Evolutionary conservation across 257 asterid genomes (phyloP).

Genomic region (Solanum chilense): DNA sequence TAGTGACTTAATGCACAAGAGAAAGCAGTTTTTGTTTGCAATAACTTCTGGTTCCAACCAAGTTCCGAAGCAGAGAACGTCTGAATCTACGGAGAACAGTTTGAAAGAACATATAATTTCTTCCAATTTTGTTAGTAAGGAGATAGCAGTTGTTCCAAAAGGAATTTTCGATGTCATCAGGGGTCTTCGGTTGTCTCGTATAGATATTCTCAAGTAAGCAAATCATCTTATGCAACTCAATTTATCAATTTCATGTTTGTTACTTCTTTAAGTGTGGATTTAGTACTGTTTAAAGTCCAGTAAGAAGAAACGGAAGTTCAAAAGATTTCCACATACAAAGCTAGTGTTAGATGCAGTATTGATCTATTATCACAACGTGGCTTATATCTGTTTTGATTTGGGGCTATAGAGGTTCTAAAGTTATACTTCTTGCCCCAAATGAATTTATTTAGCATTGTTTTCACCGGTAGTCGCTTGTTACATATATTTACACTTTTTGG

Average conservation of each 20-base stretch:
- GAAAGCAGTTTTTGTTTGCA: conserved; percentile 8
- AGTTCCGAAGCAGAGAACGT: conserved; percentile 7
- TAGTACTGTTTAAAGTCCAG: not conserved
- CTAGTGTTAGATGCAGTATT: not conserved
- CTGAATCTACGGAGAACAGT: conserved; percentile 5
- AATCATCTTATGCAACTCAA: not conserved
- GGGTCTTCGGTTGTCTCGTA: conserved; percentile 61
- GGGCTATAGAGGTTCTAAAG: not conserved
- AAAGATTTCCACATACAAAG: not conserved
- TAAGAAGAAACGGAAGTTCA: not conserved
- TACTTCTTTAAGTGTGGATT: not conserved
- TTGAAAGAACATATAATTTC: conserved; percentile 2
- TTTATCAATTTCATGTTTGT: not conserved
- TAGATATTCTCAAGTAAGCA: conserved; percentile 56
- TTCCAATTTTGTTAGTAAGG: not conserved
- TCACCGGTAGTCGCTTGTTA: not conserved
- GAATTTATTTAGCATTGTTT: not conserved
- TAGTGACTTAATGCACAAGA: not conserved
- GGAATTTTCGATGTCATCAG: conserved; percentile 51
- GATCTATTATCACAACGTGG: not conserved
- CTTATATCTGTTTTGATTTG: not conserved
- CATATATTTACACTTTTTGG: too few species aligned
- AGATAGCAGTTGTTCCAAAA: conserved; percentile 5
- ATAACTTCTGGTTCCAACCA: conserved; percentile 16
- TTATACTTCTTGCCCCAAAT: not conserved